Base-by-base conservation (phyloP, 2,329 filamentous ascomycete genomes). In the Fusarium albidum region DNA sequence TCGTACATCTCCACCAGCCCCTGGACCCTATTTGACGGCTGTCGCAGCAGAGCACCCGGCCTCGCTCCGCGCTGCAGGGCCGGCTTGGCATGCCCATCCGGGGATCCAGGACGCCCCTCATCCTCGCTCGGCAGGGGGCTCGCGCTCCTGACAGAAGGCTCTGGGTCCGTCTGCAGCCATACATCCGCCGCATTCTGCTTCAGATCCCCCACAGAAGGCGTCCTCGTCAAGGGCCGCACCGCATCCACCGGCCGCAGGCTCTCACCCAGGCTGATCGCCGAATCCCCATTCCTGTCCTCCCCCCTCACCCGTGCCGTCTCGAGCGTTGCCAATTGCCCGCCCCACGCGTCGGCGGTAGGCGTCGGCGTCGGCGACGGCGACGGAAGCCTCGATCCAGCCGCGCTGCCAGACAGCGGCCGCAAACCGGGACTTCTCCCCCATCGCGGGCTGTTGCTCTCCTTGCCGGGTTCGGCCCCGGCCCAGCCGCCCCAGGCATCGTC, bases 1-100 rank as follows among this genome's bases (percentile, higher is more conserved):
- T 85, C 80, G 41, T 75, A 82, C 70, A 79, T 76, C 17, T 75
- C 75, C 27, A 82, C 81, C 18, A 83, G 68, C 40, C 78, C 77
- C 47, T 80, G 78, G 3, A 83, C 79, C 55, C 79, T 82, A 8
- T 77, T 79, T 0, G 64, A 59, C 6, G 59, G 38, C 44, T 76
- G 67, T 29, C 65, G 57, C 4, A 49, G 57, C 4, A 49, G 52
- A n/a, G 49, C 28, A 15, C 57, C 41, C 5, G 52, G 38, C n/a
- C 49, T 50, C 6, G 45, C 55, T 14, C 39, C 43, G 4, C 41
- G 42, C 9, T 49, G 57, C 9, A 64, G 41, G 12, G 64, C 62
- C n/a, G 52, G 61, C 13, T 38, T 46, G 8, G 64, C 60, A 7
- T 38, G 39, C 13, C 43, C 46, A 10, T 63, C 61, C 4, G 59